Conservation (phyloP, 441 rosid species). For the Syzygium syzygioides region DNA sequence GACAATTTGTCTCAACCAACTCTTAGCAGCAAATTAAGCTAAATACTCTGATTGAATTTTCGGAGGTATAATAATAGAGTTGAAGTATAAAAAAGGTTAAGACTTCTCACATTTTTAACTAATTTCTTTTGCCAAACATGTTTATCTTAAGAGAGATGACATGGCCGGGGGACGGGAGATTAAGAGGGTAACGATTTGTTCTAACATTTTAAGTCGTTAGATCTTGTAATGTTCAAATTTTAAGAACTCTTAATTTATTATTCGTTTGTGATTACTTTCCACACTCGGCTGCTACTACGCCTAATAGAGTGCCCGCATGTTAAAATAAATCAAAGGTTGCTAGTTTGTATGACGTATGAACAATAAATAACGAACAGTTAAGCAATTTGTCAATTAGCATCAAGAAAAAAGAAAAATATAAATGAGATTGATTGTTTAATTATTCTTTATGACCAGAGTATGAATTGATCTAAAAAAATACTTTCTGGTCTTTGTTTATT, state of each 20-base stretch:
- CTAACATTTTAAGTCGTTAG: background rate
- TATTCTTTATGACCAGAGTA: background rate
- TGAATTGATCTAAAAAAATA: background rate
- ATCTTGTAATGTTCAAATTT: background rate
- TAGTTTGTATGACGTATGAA: background rate
- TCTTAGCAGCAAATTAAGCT: background rate
- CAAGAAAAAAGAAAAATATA: background rate
- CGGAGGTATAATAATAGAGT: background rate
- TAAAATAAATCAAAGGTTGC: background rate
- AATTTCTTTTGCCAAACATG: background rate
- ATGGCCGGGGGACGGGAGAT: too few species aligned
- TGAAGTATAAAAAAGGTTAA: background rate
- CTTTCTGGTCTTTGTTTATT: background rate
- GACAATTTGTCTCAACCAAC: background rate
- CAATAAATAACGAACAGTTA: background rate
- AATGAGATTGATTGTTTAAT: background rate
- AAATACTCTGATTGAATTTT: background rate
- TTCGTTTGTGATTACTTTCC: background rate
- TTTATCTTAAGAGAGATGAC: background rate
- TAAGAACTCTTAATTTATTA: background rate
- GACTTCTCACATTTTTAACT: background rate
- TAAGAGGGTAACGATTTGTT: background rate
- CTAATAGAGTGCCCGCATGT: background rate
- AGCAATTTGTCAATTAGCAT: background rate
- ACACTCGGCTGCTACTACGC: accelerated